Evolutionary conservation across 768 basidiomycete species (phyloP).

Genomic region (Mycena chlorophos): DNA sequence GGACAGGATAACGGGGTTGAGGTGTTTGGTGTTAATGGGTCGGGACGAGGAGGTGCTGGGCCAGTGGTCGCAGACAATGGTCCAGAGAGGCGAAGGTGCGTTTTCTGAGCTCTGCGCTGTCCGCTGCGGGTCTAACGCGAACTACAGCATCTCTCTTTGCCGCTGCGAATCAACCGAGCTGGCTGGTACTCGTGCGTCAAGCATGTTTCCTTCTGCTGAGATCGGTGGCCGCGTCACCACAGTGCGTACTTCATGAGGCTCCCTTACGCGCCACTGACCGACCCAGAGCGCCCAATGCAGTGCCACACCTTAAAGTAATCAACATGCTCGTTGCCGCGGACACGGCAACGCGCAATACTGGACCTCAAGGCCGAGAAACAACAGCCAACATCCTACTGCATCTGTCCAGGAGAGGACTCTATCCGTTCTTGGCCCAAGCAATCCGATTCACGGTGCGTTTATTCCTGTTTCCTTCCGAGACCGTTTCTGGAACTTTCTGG

Average conservation of each 20-base stretch:
- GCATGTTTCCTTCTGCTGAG: conserved; percentile 49
- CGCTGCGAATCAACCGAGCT: conserved; percentile 46
- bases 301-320: conserved; percentile 52
- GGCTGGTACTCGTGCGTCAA: conserved; percentile 62
- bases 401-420: conserved; percentile 49
- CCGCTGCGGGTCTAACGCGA: background rate
- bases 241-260: conserved; percentile 40
- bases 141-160: conserved; percentile 42
- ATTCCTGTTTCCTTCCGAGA: no score
- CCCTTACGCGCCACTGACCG: background rate
- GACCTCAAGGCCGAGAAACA: conserved; percentile 32
- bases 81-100: conserved; percentile 32
- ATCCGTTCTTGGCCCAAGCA: conserved; percentile 39
- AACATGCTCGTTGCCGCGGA: conserved; percentile 44
- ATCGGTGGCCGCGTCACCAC: conserved; percentile 48
- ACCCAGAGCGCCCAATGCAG: conserved; percentile 49
- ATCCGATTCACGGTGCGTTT: no score
- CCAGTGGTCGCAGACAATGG: conserved; percentile 45
- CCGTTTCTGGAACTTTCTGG: no score
- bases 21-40: conserved; percentile 67
- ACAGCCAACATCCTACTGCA: conserved; percentile 42
- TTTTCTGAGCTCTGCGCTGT: background rate
- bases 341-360: conserved; percentile 27
- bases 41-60: conserved; percentile 48
- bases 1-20: conserved; percentile 53